phyloP scores from a whole-genome alignment of 73 alveolate species.

The Chromera velia region DNA sequence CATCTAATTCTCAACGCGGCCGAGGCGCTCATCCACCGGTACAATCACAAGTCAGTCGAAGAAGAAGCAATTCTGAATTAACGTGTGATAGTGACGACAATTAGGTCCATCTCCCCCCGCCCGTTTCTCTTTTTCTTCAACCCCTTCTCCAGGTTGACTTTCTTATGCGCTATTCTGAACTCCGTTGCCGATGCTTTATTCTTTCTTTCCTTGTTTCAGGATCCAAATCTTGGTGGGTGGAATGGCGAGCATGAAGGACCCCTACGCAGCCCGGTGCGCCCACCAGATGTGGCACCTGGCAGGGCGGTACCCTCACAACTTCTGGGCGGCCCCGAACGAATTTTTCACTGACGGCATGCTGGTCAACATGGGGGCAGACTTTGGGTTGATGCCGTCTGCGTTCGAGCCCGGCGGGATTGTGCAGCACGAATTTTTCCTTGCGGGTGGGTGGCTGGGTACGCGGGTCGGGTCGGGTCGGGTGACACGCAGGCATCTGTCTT shows the following conservation, averaged over 20 bases:
- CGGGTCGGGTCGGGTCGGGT: too few relatives aligned
- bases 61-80: too few relatives aligned
- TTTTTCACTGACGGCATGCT: conserved; percentile 91
- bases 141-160: too few relatives aligned
- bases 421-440: conserved; percentile 95
- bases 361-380: conserved; percentile 88
- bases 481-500: too few relatives aligned
- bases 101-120: too few relatives aligned
- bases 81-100: too few relatives aligned
- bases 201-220: too few relatives aligned
- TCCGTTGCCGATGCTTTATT: too few relatives aligned
- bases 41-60: too few relatives aligned
- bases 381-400: conserved; percentile 91
- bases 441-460: too few relatives aligned
- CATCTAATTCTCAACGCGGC: conserved; percentile 84
- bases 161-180: too few relatives aligned
- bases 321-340: conserved; percentile 94
- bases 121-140: too few relatives aligned
- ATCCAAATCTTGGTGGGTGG: conserved; percentile 90
- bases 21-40: conserved; percentile 69
- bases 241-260: conserved; percentile 76
- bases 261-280: conserved; percentile 80
- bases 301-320: conserved; percentile 77
- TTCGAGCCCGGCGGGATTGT: conserved; percentile 99
- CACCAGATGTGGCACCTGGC: conserved; percentile 65